Conservation (phyloP, 2,329 filamentous ascomycete genomes). For the Arachnopeziza araneosa region DNA sequence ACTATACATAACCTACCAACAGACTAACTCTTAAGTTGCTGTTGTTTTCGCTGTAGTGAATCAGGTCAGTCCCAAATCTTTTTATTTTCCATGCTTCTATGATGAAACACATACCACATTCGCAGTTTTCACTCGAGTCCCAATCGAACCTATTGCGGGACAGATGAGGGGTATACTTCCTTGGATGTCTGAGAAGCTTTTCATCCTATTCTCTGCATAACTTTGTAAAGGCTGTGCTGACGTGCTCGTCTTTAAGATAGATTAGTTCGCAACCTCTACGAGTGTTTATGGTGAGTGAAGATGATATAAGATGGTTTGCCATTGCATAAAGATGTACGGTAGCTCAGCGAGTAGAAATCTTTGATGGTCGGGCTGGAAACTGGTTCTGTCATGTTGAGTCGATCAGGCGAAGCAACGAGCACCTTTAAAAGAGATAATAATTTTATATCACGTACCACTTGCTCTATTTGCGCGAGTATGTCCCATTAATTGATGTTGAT, state of each 20-base stretch:
- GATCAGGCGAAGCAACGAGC: too few species aligned
- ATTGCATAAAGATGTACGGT: too few species aligned
- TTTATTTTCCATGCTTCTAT: constrained; percentile 36
- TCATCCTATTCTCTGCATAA: background rate
- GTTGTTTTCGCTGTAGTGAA: background rate
- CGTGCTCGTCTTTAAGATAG: background rate
- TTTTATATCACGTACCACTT: too few species aligned
- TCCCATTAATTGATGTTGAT: too few species aligned
- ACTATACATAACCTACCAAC: background rate
- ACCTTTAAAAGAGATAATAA: too few species aligned
- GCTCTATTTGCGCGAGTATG: too few species aligned
- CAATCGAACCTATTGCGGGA: constrained; percentile 58
- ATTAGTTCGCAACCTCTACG: too few species aligned
- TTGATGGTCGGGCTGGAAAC: too few species aligned
- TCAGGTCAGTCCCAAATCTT: constrained; percentile 15
- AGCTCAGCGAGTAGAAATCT: too few species aligned
- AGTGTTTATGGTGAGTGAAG: too few species aligned
- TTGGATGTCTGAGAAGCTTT: constrained; percentile 63
- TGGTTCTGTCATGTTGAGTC: too few species aligned
- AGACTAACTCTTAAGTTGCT: background rate
- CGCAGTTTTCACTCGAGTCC: constrained; percentile 85
- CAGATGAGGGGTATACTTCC: constrained; percentile 66
- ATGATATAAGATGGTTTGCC: too few species aligned
- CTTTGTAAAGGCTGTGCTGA: background rate
- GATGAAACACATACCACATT: constrained; percentile 76